phyloP scores from a whole-genome alignment of 2,329 filamentous ascomycete genomes.

The Cordyceps tenuipes region DNA sequence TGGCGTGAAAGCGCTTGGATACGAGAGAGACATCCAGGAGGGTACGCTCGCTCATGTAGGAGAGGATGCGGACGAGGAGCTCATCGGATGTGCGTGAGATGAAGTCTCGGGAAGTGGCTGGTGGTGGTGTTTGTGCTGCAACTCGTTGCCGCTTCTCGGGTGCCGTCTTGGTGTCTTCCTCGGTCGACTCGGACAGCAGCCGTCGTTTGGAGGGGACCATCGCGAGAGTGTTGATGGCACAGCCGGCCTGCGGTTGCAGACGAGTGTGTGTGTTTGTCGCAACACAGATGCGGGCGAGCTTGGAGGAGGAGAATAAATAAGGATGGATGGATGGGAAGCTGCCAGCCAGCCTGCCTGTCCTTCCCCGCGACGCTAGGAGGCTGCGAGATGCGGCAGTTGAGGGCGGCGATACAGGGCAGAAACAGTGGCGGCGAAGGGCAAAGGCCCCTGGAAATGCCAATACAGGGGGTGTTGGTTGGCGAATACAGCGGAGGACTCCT shows the following conservation, averaged over 20 bases:
- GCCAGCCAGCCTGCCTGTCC: too few species aligned
- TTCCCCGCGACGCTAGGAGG: background rate
- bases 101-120: slow-evolving; percentile 37
- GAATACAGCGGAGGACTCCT: background rate
- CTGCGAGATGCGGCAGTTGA: background rate
- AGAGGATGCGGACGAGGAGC: slow-evolving; percentile 74
- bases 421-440: background rate
- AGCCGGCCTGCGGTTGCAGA: background rate
- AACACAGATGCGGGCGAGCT: background rate
- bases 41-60: slow-evolving; percentile 60
- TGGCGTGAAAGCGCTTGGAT: slow-evolving; percentile 64
- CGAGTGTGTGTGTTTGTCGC: background rate
- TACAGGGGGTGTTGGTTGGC: background rate
- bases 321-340: background rate
- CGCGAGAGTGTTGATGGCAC: background rate
- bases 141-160: background rate
- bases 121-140: background rate
- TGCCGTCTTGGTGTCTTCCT: background rate
- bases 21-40: slow-evolving; percentile 56
- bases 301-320: too few species aligned
- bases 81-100: slow-evolving; percentile 78
- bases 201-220: slow-evolving; percentile 3
- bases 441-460: background rate
- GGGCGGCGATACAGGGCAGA: background rate
- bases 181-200: background rate